These are phyloP conservation scores for Earliella scabrosa DNA, from an alignment of 1,284 basidiomycete species.

Conservation along the genomic window DNA sequence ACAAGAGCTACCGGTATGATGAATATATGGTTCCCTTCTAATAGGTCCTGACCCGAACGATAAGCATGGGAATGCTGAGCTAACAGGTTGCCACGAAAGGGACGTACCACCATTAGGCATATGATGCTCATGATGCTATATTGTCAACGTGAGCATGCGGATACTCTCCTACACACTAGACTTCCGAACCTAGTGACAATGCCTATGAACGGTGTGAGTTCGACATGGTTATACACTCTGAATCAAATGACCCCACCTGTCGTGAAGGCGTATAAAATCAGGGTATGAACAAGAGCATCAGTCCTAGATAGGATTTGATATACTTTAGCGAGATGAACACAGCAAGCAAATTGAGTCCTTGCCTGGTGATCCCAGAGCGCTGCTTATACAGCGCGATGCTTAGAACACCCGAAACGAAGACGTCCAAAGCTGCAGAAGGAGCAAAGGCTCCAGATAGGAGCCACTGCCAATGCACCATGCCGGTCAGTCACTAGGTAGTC, in stretches of 20 bases:
- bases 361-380: neutral
- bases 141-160: too few relatives aligned
- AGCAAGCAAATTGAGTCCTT: neutral
- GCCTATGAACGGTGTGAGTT: neutral
- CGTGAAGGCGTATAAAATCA: neutral
- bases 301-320: neutral
- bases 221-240: neutral
- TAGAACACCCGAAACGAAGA: neutral
- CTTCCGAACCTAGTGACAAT: neutral
- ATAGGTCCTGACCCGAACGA: neutral
- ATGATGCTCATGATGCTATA: neutral
- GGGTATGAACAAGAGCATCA: neutral
- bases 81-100: neutral
- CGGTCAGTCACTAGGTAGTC: too few relatives aligned
- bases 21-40: neutral
- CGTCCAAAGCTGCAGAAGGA: neutral
- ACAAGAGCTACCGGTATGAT: neutral
- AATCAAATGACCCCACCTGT: neutral
- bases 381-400: neutral
- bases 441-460: neutral
- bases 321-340: neutral
- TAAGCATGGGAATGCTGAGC: too few relatives aligned
- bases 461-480: too few relatives aligned
- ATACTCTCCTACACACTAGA: too few relatives aligned
- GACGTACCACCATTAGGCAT: neutral